These are phyloP conservation scores for Nemania sp. DNA, from an alignment of 2,329 filamentous ascomycete species.

Conservation along the genomic window DNA sequence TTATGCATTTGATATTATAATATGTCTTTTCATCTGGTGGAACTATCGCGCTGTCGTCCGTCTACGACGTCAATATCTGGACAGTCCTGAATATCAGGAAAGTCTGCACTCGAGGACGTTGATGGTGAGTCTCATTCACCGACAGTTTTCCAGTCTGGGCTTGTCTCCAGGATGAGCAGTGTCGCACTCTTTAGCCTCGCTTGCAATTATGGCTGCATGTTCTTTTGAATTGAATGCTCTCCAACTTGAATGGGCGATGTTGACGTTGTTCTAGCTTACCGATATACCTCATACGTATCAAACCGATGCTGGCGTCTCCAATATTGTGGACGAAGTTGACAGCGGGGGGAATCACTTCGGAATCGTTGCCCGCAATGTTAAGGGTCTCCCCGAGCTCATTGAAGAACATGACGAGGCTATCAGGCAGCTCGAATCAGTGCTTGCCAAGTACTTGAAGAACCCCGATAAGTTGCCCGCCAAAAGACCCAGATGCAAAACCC, in stretches of 20 bases:
- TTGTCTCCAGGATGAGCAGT: not conserved
- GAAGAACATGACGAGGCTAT: slow-evolving; percentile 80
- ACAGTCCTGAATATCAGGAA: slow-evolving; percentile 81
- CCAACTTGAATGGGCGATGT: not conserved
- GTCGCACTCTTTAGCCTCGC: not conserved
- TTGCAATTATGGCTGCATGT: not conserved
- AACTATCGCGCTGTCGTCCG: slow-evolving; percentile 76
- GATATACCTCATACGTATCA: slow-evolving; percentile 76
- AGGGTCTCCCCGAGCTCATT: slow-evolving; percentile 81
- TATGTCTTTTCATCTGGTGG: slow-evolving; percentile 75
- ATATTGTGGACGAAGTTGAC: slow-evolving; percentile 50
- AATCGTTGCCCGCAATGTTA: slow-evolving; percentile 85
- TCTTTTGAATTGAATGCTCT: not conserved
- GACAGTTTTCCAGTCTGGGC: not conserved
- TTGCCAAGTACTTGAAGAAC: slow-evolving; percentile 87
- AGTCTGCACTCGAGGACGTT: slow-evolving; percentile 76
- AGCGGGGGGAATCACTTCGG: slow-evolving; percentile 22
- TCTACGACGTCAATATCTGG: slow-evolving; percentile 76
- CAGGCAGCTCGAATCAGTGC: slow-evolving; percentile 74
- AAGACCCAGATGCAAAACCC: slow-evolving; percentile 76
- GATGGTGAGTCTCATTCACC: slow-evolving; percentile 52
- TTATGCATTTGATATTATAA: slow-evolving; percentile 68
- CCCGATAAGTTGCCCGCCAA: slow-evolving; percentile 75
- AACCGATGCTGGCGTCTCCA: slow-evolving; percentile 81
- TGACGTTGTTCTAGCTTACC: slow-evolving; percentile 65